These are phyloP conservation scores for Daedalea quercina DNA, from an alignment of 768 basidiomycete species.

Conservation along the genomic window DNA sequence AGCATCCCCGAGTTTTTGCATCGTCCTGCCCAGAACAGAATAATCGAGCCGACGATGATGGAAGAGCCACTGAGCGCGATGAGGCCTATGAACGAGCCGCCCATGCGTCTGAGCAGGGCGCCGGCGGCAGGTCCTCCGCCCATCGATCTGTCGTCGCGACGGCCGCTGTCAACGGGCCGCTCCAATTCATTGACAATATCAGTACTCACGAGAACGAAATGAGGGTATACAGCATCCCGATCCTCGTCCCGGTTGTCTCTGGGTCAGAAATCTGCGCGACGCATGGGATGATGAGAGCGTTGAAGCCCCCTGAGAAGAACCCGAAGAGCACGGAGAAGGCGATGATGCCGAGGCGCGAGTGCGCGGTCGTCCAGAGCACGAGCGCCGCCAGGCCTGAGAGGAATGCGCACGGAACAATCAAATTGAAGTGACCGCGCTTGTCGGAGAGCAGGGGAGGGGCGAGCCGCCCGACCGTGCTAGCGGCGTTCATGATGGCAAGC, in stretches of 20 bases:
- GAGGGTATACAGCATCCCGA: conserved; percentile 58
- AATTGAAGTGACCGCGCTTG: conserved; percentile 57
- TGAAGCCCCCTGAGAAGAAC: conserved; percentile 61
- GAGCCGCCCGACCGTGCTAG: conserved; percentile 58
- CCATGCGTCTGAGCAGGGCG: conserved; percentile 37
- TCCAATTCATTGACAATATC: too few relatives aligned
- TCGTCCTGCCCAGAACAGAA: conserved; percentile 44
- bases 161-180: too few relatives aligned
- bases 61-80: conserved; percentile 56
- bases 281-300: conserved; percentile 61
- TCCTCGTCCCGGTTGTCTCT: conserved; percentile 50
- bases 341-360: conserved; percentile 34
- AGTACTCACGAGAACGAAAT: conserved; percentile 64
- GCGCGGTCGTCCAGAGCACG: conserved; percentile 48
- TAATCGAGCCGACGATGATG: conserved; percentile 50
- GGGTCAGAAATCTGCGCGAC: conserved; percentile 60
- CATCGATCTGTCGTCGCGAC: too few relatives aligned
- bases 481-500: conserved; percentile 64
- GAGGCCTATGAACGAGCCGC: conserved; percentile 43
- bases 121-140: conserved; percentile 62
- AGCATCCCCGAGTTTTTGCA: too few relatives aligned
- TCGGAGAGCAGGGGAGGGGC: conserved; percentile 61
- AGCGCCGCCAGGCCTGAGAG: conserved; percentile 55
- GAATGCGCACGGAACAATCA: conserved; percentile 57
- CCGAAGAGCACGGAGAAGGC: conserved; percentile 54